Base-by-base conservation (phyloP, 768 basidiomycete genomes). In the Xerocomellus amylosporus region DNA sequence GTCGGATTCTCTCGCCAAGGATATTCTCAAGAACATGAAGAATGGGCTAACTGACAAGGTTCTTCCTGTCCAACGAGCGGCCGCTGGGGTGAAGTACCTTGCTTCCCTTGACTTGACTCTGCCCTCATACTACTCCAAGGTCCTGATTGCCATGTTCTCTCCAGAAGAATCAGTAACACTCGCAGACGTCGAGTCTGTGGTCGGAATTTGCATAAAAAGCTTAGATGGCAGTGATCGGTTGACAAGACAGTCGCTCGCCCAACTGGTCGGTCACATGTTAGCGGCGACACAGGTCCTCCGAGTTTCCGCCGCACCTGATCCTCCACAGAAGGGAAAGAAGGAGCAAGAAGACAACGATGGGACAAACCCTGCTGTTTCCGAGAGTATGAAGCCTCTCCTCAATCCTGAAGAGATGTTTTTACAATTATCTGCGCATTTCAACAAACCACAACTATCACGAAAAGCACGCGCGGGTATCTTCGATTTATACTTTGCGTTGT, bases 391-490 rank as follows among this genome's bases (percentile, higher is more conserved):
- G 60, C 80, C 89, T 0, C 80, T 94, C 36, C 74, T 93, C 51
- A 80, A 82, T 1, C 82, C 87, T 0, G 71, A 71, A 15, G 92
- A 95, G 62, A 96, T 98, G 93, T 72, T 98, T 10, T 68, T 67
- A n/a, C 84, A 85, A 49, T 79, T 98, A 4, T 93, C 93, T 0
- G 70, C 71, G 0, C 87, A 88, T 28, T 91, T 93, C 74, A 96
- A 92, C 75, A 90, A 87, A 66, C 72, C 82, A 2, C 77, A 82
- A 36, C 63, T 81, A 0, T 77, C 87, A 1, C 83, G 89, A 37
- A 86, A 86, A 70, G 82, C 82, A 2, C 83, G 90, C 20, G 86
- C 93, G 33, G 93, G 92, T 8, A 81, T 98, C 22, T 87, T 97
- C 65, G 92, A 97, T 58, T 86, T 92, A 61, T 97, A 98, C 64